phyloP scores from a whole-genome alignment of 2,329 filamentous ascomycete species.

The Scorias spongiosa region DNA sequence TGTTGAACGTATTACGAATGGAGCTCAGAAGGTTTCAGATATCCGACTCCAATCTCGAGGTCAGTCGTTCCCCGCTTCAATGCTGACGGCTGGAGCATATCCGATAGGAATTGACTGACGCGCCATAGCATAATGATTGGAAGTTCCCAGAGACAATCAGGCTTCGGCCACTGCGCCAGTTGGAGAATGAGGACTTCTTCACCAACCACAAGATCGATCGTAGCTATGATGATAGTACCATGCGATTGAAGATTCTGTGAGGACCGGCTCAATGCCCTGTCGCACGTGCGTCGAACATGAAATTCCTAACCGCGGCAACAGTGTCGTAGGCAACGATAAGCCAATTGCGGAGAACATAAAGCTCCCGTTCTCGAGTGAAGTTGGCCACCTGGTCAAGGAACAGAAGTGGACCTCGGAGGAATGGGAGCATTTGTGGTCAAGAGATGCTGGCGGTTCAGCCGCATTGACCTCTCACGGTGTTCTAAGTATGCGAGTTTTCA shows the following conservation, averaged over 20 bases:
- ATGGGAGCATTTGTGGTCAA: conserved; percentile 19
- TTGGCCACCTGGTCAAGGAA: conserved; percentile 12
- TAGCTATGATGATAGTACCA: conserved; percentile 21
- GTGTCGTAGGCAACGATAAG: background rate
- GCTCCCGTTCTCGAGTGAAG: conserved; percentile 13
- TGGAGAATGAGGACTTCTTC: conserved; percentile 18
- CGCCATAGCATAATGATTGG: conserved; percentile 16
- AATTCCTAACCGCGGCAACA: background rate
- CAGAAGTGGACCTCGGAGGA: conserved; percentile 20
- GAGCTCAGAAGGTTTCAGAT: conserved; percentile 10
- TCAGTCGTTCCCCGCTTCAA: conserved; percentile 1
- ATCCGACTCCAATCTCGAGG: conserved; percentile 18
- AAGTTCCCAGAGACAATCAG: conserved; percentile 16
- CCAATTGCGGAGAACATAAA: conserved; percentile 12
- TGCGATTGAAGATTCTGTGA: conserved; percentile 20
- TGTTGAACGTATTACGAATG: background rate
- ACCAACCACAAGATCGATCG: conserved; percentile 21
- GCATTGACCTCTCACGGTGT: conserved; percentile 16
- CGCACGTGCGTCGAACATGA: no score
- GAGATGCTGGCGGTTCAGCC: conserved; percentile 19
- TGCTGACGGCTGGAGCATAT: background rate
- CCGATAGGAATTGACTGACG: background rate
- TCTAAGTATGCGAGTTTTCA: conserved; percentile 9
- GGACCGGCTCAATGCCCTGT: conserved; percentile 1
- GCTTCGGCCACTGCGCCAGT: conserved; percentile 13